Evolutionary conservation across 441 rosid species (phyloP), one percentile per base, ranked within the genome.

Genomic region (Gossypium davidsonii): DNA sequence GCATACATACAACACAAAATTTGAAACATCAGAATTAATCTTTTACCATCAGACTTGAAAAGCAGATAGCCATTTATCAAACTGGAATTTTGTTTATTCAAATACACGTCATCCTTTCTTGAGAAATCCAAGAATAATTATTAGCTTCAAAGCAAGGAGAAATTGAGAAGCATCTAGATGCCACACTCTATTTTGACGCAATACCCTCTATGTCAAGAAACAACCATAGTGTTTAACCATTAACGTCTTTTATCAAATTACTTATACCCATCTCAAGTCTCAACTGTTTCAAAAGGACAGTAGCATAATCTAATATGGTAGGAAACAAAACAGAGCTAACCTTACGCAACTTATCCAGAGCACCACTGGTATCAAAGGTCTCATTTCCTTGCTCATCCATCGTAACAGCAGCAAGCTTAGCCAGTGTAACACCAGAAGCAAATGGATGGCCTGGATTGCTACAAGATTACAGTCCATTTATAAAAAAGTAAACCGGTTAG

Each of bases 381-480:
- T 96, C 99, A 74, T 91, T 93, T 73, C 91, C 99, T 74, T 89
- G 91, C 77, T 93, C 98, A 79, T 96, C 99, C 90, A 84, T 89
- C 63, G 99, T 96, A 70, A 96, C 98, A 79, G 99, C 99, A 67
- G 99, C 99, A 69, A 96, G 92, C 84, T 90, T 96, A 57, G 98
- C 99, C 77, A 96, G 82, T 71, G 99, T 90, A 84, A 91, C 83
- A 55, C 99, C 99, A 74, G 91, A 86, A 73, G 90, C 83, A 89
- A 93, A 96, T 21, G 99, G 97, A 86, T 86, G 88, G 75, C 93
- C 92, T 3, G 84, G 88, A 85, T 90, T 86, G 80, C 99, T 96
- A 88, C 67, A 68, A 71, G 25, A 61, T 44, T 9, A 60, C 49
- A 31, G 49, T 20, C 49, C 58, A 60, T 17, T 10, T 15, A 72